phyloP scores from a whole-genome alignment of 2,329 filamentous ascomycete species.

The Fusarium subglutinans region DNA sequence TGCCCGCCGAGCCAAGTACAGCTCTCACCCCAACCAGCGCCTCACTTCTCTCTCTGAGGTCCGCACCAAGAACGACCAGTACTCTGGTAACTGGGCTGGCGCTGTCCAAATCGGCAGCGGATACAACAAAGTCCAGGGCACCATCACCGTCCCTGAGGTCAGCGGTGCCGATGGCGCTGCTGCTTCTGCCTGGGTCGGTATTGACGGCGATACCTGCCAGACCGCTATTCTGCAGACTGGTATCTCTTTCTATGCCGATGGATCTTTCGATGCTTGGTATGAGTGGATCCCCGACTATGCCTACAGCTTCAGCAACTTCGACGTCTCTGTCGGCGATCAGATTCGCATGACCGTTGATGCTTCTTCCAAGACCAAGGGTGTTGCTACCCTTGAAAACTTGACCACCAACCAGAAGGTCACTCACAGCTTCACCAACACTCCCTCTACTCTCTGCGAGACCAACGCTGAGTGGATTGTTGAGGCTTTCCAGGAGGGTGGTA shows the following conservation, averaged over 20 bases:
- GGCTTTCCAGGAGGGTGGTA: constrained; percentile 44
- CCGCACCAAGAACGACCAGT: constrained; percentile 1
- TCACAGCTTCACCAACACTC: constrained; percentile 59
- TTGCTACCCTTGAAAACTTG: constrained; percentile 54
- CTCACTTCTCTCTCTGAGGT: background rate
- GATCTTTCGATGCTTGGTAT: constrained; percentile 56
- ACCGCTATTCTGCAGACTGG: constrained; percentile 55
- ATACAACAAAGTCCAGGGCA: constrained; percentile 10
- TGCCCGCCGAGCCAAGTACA: background rate
- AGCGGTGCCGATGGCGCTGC: background rate
- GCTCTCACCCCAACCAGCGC: constrained; percentile 2
- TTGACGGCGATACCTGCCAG: constrained; percentile 56
- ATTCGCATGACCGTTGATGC: constrained; percentile 40
- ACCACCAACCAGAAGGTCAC: constrained; percentile 61
- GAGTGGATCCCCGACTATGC: constrained; percentile 57
- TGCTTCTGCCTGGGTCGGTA: constrained; percentile 53
- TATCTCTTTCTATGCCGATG: constrained; percentile 50
- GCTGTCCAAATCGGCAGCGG: constrained; percentile 1
- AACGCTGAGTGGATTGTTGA: constrained; percentile 73
- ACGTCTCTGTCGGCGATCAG: constrained; percentile 44
- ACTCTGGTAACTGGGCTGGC: constrained; percentile 6
- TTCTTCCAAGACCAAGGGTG: background rate
- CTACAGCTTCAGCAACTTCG: constrained; percentile 50
- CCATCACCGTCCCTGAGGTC: constrained; percentile 5
- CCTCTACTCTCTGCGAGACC: constrained; percentile 58